Percentiles rank a stretch among this genome's conserved stretches.
phyloP scores from a whole-genome alignment of 179 eudicot genomes.

The Amaranthus tricolor region DNA sequence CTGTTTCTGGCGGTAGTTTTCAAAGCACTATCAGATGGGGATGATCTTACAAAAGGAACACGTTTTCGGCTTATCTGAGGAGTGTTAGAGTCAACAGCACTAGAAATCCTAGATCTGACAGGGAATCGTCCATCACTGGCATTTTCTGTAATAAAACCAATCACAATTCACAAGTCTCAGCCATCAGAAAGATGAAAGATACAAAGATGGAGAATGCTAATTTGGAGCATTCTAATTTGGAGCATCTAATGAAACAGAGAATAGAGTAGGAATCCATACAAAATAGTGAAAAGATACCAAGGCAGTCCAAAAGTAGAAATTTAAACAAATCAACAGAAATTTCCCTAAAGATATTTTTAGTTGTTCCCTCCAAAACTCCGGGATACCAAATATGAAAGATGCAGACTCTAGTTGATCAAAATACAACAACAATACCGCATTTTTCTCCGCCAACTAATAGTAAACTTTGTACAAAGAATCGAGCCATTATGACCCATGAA shows the following conservation, averaged over 20 bases:
- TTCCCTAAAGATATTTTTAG: neutral
- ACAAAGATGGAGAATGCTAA: neutral
- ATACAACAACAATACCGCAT: neutral
- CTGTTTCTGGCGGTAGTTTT: constrained; percentile 50
- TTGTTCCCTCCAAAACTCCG: neutral
- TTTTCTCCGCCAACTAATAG: neutral
- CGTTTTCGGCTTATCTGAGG: constrained; percentile 41
- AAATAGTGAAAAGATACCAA: neutral
- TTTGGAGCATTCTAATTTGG: neutral
- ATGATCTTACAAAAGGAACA: constrained; percentile 31
- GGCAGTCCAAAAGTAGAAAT: neutral
- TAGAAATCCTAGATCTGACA: constrained; percentile 39
- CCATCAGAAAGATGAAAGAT: neutral
- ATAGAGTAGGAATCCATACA: neutral
- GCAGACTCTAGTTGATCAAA: neutral
- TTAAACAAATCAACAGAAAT: neutral
- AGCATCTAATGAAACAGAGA: neutral
- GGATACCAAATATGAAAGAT: neutral
- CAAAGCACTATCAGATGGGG: constrained; percentile 45
- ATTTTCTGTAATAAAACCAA: constrained; percentile 43
- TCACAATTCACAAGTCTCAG: too few relatives aligned
- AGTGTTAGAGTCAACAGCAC: constrained; percentile 37
- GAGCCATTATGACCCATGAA: neutral
- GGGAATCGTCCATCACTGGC: constrained; percentile 57
- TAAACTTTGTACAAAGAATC: neutral